A percentile compares a stretch with the other conserved stretches of the same genome.
phyloP scores from a whole-genome alignment of 768 basidiomycete genomes.

The Kwoniella heveanensis region DNA sequence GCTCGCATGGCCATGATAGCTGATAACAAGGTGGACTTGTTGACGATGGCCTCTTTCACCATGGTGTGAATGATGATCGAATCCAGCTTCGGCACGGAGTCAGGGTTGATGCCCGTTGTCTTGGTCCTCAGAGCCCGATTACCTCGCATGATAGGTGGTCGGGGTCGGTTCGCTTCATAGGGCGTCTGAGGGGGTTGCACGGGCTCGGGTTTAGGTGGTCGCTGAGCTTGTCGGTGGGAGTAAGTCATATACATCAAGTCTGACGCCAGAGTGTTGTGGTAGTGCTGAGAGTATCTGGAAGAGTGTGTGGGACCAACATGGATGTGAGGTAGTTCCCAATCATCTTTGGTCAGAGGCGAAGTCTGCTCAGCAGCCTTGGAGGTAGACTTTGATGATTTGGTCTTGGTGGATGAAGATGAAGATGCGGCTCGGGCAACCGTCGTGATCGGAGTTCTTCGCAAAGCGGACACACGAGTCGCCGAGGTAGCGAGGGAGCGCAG shows the following conservation, averaged over 20 bases:
- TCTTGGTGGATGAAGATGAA: slow-evolving; percentile 12
- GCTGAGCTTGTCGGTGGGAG: slow-evolving; percentile 61
- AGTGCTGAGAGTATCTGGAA: slow-evolving; percentile 79
- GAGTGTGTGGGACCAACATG: slow-evolving; percentile 55
- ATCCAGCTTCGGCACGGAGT: slow-evolving; percentile 75
- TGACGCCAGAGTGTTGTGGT: slow-evolving; percentile 76
- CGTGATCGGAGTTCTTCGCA: background rate
- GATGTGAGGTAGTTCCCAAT: slow-evolving; percentile 36
- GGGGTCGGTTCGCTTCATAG: slow-evolving; percentile 75
- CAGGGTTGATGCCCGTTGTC: slow-evolving; percentile 65
- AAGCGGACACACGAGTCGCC: slow-evolving; percentile 7
- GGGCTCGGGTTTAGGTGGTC: slow-evolving; percentile 56
- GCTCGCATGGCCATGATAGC: slow-evolving; percentile 84
- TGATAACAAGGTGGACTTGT: slow-evolving; percentile 73
- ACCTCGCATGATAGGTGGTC: slow-evolving; percentile 67
- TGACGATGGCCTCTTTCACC: slow-evolving; percentile 74
- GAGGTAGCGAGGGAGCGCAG: slow-evolving; percentile 15
- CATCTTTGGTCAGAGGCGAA: slow-evolving; percentile 16
- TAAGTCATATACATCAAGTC: slow-evolving; percentile 95
- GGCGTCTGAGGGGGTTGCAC: slow-evolving; percentile 62
- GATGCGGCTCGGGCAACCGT: slow-evolving; percentile 7
- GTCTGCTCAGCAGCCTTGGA: slow-evolving; percentile 7
- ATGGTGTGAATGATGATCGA: slow-evolving; percentile 83
- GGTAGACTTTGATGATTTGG: slow-evolving; percentile 7
- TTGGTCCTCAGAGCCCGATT: slow-evolving; percentile 62